A percentile compares a stretch with the other conserved stretches of the same genome.
phyloP scores from a whole-genome alignment of 2,329 filamentous ascomycete species.

The Sphaceloma murrayae region DNA sequence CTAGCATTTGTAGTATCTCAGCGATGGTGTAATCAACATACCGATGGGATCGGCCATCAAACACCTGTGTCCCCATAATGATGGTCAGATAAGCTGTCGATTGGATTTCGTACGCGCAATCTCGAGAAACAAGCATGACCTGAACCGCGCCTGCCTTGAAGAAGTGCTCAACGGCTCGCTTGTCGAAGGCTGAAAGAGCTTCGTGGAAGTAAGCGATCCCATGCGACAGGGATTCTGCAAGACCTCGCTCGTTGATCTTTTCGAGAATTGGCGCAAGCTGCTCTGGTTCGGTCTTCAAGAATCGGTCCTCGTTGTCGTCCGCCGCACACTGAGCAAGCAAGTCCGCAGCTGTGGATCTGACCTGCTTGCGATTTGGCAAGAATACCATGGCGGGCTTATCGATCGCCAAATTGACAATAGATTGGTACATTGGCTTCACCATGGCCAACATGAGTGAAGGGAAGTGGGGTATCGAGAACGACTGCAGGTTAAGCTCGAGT shows the following conservation, averaged over 20 bases:
- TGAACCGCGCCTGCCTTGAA: conserved; percentile 86
- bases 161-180: conserved; percentile 85
- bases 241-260: conserved; percentile 72
- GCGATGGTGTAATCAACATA: conserved; percentile 94
- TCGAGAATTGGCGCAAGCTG: conserved; percentile 75
- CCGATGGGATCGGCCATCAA: conserved; percentile 89
- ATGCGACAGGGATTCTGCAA: conserved; percentile 83
- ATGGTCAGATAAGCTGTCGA: conserved; percentile 82
- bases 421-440: conserved; percentile 86
- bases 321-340: conserved; percentile 77
- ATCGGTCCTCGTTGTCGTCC: conserved; percentile 87
- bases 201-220: conserved; percentile 97
- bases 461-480: conserved; percentile 91
- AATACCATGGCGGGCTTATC: conserved; percentile 88
- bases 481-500: conserved; percentile 87
- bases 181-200: conserved; percentile 78
- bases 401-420: conserved; percentile 71
- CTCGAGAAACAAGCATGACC: conserved; percentile 69
- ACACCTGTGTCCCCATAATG: conserved; percentile 97
- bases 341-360: conserved; percentile 75
- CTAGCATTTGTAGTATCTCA: conserved; percentile 96
- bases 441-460: conserved; percentile 97
- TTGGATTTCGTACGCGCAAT: conserved; percentile 94
- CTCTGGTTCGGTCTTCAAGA: conserved; percentile 73
- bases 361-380: conserved; percentile 88